Evolutionary conservation across 305 asterid species (phyloP).

Genomic region (Rubia peregrina): DNA sequence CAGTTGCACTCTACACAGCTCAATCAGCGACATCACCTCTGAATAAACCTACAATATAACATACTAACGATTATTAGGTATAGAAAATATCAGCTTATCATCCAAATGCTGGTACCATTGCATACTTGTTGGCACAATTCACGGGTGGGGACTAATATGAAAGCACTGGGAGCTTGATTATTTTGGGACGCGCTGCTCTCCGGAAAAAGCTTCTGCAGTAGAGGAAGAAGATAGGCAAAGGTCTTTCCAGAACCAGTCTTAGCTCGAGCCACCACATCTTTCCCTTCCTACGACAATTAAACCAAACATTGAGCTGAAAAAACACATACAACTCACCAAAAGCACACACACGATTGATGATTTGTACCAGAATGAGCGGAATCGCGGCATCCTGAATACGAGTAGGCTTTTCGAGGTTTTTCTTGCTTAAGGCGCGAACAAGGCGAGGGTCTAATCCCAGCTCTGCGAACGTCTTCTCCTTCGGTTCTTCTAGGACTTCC

Average conservation of each 20-base stretch:
- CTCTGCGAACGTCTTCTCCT: constrained; percentile 48
- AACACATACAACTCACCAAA: neutral
- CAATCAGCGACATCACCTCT: constrained; percentile 63
- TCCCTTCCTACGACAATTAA: constrained; percentile 52
- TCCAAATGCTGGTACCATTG: neutral
- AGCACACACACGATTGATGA: neutral
- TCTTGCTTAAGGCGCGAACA: constrained; percentile 60
- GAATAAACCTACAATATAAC: constrained; percentile 47
- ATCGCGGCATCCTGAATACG: constrained; percentile 76
- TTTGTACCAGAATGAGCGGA: constrained; percentile 65
- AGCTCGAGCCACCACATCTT: constrained; percentile 93
- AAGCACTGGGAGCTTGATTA: constrained; percentile 54
- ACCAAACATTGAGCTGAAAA: constrained; percentile 1
- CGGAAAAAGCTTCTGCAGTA: constrained; percentile 78
- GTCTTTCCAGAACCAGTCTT: constrained; percentile 98
- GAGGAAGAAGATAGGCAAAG: constrained; percentile 74
- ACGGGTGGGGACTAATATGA: constrained; percentile 83
- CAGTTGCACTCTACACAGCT: constrained; percentile 68
- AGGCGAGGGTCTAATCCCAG: constrained; percentile 81
- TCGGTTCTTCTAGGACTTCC: neutral
- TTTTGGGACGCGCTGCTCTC: constrained; percentile 40
- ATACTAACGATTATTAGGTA: neutral
- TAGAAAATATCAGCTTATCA: neutral
- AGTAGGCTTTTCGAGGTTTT: constrained; percentile 68
- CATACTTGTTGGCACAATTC: constrained; percentile 83